Conservation (phyloP, 2,329 filamentous ascomycete genomes). For the Clonostachys chloroleuca region DNA sequence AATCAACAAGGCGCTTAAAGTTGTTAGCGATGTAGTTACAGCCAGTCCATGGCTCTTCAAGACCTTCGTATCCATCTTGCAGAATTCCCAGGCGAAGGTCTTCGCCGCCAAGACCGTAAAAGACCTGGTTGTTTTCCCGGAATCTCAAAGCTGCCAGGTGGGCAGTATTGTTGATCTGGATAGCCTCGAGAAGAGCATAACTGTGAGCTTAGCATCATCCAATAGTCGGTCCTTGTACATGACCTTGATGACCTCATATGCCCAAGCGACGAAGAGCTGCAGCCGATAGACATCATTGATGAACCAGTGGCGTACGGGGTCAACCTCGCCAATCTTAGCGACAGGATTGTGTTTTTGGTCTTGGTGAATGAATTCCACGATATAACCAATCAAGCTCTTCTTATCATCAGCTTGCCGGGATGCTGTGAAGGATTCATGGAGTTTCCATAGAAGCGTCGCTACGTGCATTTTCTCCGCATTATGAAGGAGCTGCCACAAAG, state of each 20-base stretch:
- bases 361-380: slow-evolving; percentile 73
- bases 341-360: slow-evolving; percentile 68
- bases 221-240: slow-evolving; percentile 59
- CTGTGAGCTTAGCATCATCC: slow-evolving; percentile 48
- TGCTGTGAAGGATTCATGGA: slow-evolving; percentile 66
- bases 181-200: slow-evolving; percentile 63
- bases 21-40: slow-evolving; percentile 59
- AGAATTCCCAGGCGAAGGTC: slow-evolving; percentile 62
- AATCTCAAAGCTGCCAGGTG: slow-evolving; percentile 61
- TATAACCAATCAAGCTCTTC: slow-evolving; percentile 67
- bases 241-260: slow-evolving; percentile 71
- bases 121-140: slow-evolving; percentile 60
- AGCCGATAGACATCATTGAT: slow-evolving; percentile 69
- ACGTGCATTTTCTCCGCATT: slow-evolving; percentile 88
- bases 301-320: slow-evolving; percentile 84
- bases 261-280: slow-evolving; percentile 74
- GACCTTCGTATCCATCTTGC: slow-evolving; percentile 56
- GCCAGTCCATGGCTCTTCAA: slow-evolving; percentile 86
- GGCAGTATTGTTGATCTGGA: slow-evolving; percentile 56
- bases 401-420: slow-evolving; percentile 55
- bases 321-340: slow-evolving; percentile 63
- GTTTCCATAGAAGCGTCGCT: slow-evolving; percentile 73
- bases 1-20: slow-evolving; percentile 52
- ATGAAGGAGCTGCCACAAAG: slow-evolving; percentile 79
- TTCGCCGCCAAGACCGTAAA: slow-evolving; percentile 71